Conservation (phyloP, 352 stramenopile species). For the Phytophthora kernoviae region DNA sequence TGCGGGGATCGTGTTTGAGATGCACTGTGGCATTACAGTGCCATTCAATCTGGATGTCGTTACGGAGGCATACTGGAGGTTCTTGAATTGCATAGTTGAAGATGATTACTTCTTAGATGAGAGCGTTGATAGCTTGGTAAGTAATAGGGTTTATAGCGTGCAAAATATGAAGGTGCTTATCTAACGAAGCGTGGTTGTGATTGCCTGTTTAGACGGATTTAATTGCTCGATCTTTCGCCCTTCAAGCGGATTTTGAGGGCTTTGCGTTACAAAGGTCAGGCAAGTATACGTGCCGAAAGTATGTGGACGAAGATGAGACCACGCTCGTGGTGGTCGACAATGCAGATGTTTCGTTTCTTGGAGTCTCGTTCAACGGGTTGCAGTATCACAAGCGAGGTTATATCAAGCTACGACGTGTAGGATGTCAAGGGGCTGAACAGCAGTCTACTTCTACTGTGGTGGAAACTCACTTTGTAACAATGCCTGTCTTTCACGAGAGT, state of each 20-base stretch:
- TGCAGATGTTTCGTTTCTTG: conserved; percentile 12
- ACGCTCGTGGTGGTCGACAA: conserved; percentile 40
- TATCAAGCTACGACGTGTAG: conserved; percentile 15
- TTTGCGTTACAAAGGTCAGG: background rate
- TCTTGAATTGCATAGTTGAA: background rate
- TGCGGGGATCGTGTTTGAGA: conserved; percentile 9
- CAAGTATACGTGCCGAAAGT: conserved; percentile 32
- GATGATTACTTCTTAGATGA: too few relatives aligned
- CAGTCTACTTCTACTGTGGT: conserved; percentile 28
- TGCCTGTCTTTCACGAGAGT: conserved; percentile 46
- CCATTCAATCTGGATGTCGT: conserved; percentile 11
- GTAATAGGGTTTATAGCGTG: background rate
- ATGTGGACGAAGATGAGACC: conserved; percentile 32
- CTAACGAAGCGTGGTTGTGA: background rate
- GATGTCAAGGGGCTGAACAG: background rate
- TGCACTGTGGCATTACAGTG: background rate
- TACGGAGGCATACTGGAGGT: conserved; percentile 8
- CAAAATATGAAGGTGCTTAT: background rate
- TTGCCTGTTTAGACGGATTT: conserved; percentile 1
- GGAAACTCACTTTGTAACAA: conserved; percentile 47
- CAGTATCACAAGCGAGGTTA: conserved; percentile 36
- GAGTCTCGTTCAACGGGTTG: conserved; percentile 32
- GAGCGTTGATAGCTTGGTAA: conserved; percentile 6
- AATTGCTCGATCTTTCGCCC: conserved; percentile 2
- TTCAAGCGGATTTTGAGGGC: background rate